phyloP scores from a whole-genome alignment of 1,284 basidiomycete species.

The Laetiporus sulphureus region DNA sequence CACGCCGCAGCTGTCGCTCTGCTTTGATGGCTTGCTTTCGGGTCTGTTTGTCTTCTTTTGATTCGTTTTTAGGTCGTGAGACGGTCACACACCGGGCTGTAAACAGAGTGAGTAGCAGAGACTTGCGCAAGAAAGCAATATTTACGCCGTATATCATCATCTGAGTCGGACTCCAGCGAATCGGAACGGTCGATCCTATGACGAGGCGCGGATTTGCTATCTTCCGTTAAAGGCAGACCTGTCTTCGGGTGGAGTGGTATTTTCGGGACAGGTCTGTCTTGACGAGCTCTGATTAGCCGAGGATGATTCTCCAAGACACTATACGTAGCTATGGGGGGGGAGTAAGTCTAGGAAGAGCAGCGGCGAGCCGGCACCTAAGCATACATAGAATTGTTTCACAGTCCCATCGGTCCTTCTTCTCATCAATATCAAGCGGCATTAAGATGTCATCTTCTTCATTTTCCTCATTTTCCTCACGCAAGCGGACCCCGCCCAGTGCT shows the following conservation, averaged over 20 bases:
- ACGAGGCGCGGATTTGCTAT: slow-evolving; percentile 18
- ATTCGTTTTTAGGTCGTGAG: slow-evolving; percentile 73
- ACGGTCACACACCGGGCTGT: slow-evolving; percentile 41
- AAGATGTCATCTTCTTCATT: slow-evolving; percentile 45
- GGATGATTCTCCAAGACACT: slow-evolving; percentile 95
- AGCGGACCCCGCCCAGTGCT: slow-evolving; percentile 69
- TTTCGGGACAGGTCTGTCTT: slow-evolving; percentile 46
- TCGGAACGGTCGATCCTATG: slow-evolving; percentile 10
- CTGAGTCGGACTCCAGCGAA: slow-evolving; percentile 8
- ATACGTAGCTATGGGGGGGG: slow-evolving; percentile 69
- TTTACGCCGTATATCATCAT: slow-evolving; percentile 31
- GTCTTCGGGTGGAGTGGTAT: slow-evolving; percentile 71
- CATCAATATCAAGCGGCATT: slow-evolving; percentile 48
- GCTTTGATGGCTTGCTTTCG: slow-evolving; percentile 87
- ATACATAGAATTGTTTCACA: slow-evolving; percentile 89
- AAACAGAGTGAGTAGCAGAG: background rate
- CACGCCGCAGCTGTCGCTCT: slow-evolving; percentile 68
- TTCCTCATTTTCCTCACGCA: slow-evolving; percentile 33
- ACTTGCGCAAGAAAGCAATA: slow-evolving; percentile 14
- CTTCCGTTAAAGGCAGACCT: slow-evolving; percentile 57
- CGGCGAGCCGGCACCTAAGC: slow-evolving; percentile 19
- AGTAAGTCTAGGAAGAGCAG: background rate
- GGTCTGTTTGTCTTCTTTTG: slow-evolving; percentile 80
- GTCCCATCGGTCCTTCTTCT: slow-evolving; percentile 84
- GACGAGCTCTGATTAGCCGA: slow-evolving; percentile 67